A percentile compares a stretch with the other conserved stretches of the same genome.
phyloP scores from a whole-genome alignment of 1,284 basidiomycete genomes.

The Tetrapyrgos nigripes region DNA sequence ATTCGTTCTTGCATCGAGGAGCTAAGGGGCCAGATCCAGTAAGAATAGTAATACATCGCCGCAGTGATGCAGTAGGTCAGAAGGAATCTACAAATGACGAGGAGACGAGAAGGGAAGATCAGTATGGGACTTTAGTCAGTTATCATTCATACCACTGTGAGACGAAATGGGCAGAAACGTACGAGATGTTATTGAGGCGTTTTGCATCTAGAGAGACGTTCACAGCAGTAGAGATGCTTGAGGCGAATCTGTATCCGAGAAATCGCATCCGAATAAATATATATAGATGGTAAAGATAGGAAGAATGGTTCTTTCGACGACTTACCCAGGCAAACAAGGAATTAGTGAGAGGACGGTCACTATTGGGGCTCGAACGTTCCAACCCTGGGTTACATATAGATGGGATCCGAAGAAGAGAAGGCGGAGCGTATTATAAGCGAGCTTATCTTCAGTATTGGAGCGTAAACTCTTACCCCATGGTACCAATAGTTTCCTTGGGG shows the following conservation, averaged over 20 bases:
- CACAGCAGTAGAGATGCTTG: slow-evolving; percentile 11
- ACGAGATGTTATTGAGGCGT: slow-evolving; percentile 16
- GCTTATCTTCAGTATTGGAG: neutral
- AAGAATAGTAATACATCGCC: slow-evolving; percentile 17
- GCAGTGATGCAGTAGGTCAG: slow-evolving; percentile 20
- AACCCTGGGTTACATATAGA: slow-evolving; percentile 7
- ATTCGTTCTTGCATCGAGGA: neutral
- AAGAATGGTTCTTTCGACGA: neutral
- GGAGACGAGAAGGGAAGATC: too few relatives aligned
- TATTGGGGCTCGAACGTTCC: slow-evolving; percentile 20
- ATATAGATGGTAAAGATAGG: neutral
- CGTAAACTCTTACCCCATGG: slow-evolving; percentile 5
- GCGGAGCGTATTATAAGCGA: neutral
- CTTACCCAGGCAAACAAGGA: slow-evolving; percentile 20
- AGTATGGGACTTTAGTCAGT: too few relatives aligned
- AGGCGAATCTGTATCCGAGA: slow-evolving; percentile 18
- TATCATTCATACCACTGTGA: neutral
- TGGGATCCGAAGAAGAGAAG: neutral
- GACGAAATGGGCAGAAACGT: neutral
- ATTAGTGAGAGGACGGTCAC: slow-evolving; percentile 17
- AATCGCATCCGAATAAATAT: too few relatives aligned
- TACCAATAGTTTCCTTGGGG: slow-evolving; percentile 26
- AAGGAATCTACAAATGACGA: slow-evolving; percentile 13
- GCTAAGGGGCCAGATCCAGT: slow-evolving; percentile 14
- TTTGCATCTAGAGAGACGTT: slow-evolving; percentile 9